Conservation (phyloP, 495 filamentous ascomycete species). For the Lasiosphaeria miniovina region DNA sequence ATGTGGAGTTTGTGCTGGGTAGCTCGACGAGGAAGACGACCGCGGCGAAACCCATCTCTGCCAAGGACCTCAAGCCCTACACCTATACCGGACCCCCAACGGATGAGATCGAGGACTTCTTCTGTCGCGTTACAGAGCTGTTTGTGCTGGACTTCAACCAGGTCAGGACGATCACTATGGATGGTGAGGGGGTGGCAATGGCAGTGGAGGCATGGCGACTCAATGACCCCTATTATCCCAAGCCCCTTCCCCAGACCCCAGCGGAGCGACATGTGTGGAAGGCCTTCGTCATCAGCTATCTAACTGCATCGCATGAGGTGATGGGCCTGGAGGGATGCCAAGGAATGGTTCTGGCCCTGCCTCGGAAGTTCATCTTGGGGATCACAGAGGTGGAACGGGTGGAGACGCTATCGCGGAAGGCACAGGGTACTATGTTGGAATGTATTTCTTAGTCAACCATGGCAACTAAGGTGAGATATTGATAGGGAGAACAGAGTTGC, state of each 20-base stretch:
- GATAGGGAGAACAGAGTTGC: no score
- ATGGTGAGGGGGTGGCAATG: conserved; percentile 21
- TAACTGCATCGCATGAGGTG: background rate
- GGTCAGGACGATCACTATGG: conserved; percentile 23
- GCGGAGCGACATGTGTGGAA: conserved; percentile 4
- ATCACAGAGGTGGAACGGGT: background rate
- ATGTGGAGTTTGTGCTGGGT: conserved; percentile 25
- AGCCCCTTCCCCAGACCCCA: conserved; percentile 10
- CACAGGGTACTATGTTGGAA: no score
- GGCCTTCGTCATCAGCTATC: conserved; percentile 2
- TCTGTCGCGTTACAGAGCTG: conserved; percentile 16
- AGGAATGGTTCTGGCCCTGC: background rate
- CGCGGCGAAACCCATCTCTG: no score
- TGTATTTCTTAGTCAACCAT: no score
- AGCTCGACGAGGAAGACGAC: conserved; percentile 7
- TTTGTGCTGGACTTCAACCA: conserved; percentile 31
- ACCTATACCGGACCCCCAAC: conserved; percentile 20
- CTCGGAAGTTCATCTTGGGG: conserved; percentile 9
- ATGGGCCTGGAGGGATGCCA: background rate
- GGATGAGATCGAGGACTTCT: conserved; percentile 13
- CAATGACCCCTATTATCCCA: conserved; percentile 27
- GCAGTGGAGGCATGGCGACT: conserved; percentile 20
- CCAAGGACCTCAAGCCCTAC: background rate
- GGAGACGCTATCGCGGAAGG: no score
- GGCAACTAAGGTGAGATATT: no score